Conservation (phyloP, 2,329 filamentous ascomycete species). For the Paecilomyces dactylethromorphus region DNA sequence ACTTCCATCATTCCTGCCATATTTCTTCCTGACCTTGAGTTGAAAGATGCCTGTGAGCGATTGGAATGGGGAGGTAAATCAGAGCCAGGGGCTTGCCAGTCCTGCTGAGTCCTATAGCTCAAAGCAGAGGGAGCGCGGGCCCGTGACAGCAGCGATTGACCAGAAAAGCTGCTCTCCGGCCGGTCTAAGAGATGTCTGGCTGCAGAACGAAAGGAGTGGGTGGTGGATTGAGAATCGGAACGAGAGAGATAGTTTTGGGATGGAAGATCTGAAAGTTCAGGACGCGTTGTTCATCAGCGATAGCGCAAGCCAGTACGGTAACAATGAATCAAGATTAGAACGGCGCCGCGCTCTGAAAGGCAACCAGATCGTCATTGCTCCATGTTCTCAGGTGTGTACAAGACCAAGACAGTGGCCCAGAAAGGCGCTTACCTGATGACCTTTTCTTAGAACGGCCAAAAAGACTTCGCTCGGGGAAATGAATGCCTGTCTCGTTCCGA, state of each 20-base stretch:
- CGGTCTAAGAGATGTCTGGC: constrained; percentile 18
- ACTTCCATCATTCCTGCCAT: constrained; percentile 65
- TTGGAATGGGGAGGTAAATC: constrained; percentile 19
- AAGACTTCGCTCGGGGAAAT: constrained; percentile 26
- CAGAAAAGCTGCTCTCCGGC: constrained; percentile 21
- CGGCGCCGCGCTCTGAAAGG: neutral
- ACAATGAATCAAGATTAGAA: constrained; percentile 6
- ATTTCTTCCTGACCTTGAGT: constrained; percentile 30
- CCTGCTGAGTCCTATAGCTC: constrained; percentile 13
- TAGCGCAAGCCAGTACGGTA: constrained; percentile 6
- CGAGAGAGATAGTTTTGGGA: constrained; percentile 10
- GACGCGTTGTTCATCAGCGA: constrained; percentile 14
- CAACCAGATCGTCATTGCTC: neutral
- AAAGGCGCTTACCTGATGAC: constrained; percentile 18
- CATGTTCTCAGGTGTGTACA: neutral
- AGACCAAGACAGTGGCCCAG: constrained; percentile 3
- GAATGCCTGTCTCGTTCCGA: constrained; percentile 28
- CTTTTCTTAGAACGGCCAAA: constrained; percentile 31
- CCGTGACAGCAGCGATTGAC: constrained; percentile 17
- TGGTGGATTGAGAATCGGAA: constrained; percentile 24
- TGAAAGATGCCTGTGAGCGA: constrained; percentile 28
- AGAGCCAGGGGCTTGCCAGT: constrained; percentile 10
- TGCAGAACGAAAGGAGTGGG: constrained; percentile 22
- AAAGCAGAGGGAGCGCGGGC: constrained; percentile 19
- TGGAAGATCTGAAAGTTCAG: constrained; percentile 18